phyloP scores from a whole-genome alignment of 768 basidiomycete genomes.

The Kwoniella botswanensis region DNA sequence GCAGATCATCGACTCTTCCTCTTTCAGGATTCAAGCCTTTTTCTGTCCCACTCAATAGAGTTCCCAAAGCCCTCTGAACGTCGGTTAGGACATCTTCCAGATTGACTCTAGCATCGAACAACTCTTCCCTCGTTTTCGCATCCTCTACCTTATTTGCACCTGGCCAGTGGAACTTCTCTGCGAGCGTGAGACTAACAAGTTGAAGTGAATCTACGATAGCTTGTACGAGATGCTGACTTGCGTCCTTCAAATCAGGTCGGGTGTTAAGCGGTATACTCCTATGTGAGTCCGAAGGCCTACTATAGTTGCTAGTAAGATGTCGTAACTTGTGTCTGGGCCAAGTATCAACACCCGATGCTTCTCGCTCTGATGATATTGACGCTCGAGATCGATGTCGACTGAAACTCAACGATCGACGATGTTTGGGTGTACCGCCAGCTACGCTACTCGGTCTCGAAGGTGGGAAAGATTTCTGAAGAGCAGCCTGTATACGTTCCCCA shows the following conservation, averaged over 20 bases:
- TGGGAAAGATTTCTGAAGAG: constrained; percentile 29
- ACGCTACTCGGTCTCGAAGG: constrained; percentile 15
- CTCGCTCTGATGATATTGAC: constrained; percentile 7
- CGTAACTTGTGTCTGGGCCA: constrained; percentile 3
- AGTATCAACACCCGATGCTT: neutral
- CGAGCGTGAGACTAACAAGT: constrained; percentile 3
- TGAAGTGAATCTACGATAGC: constrained; percentile 13
- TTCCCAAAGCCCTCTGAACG: constrained; percentile 12
- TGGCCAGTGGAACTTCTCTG: constrained; percentile 10
- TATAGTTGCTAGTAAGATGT: constrained; percentile 17
- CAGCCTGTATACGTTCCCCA: constrained; percentile 46
- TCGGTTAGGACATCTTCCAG: constrained; percentile 18
- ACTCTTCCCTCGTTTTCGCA: neutral
- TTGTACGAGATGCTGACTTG: constrained; percentile 22
- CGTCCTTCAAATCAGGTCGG: constrained; percentile 19
- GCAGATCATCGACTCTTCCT: neutral
- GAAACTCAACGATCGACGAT: constrained; percentile 11
- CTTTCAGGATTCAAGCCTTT: neutral
- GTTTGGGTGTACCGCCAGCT: constrained; percentile 4
- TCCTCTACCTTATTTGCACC: neutral
- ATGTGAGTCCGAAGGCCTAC: constrained; percentile 13
- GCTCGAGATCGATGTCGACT: constrained; percentile 1
- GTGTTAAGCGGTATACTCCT: constrained; percentile 5
- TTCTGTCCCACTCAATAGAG: constrained; percentile 10
- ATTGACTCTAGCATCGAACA: constrained; percentile 17